These are phyloP conservation scores for Linnemannia schmuckeri DNA, from an alignment of 192 early-diverging fungal genomes.

Conservation along the genomic window DNA sequence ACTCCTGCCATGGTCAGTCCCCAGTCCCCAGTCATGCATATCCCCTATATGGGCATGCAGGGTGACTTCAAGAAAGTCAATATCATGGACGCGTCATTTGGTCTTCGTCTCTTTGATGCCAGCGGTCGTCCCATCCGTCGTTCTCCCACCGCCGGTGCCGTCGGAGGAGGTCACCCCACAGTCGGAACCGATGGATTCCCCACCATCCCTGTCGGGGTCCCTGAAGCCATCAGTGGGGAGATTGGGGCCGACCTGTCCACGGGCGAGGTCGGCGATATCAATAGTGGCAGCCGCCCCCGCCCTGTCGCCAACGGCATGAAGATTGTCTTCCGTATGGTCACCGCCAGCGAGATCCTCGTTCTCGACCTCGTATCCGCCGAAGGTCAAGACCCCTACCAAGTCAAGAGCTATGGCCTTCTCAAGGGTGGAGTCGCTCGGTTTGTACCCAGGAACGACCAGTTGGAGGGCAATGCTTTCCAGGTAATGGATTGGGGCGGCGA, in stretches of 20 bases:
- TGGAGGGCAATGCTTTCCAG: constrained; percentile 52
- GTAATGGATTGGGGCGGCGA: constrained; percentile 46
- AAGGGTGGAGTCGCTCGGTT: constrained; percentile 39
- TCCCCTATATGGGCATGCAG: constrained; percentile 57
- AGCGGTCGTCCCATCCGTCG: constrained; percentile 14
- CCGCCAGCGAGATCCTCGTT: constrained; percentile 34
- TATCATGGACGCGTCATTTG: constrained; percentile 32
- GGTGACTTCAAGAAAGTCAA: constrained; percentile 40
- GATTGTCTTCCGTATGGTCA: constrained; percentile 49
- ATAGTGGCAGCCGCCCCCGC: not conserved
- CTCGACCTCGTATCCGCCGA: constrained; percentile 39
- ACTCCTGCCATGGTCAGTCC: constrained; percentile 15
- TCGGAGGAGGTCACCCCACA: not conserved
- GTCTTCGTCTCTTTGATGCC: constrained; percentile 43
- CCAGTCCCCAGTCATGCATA: constrained; percentile 36
- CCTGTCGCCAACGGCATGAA: constrained; percentile 7
- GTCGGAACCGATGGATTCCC: not conserved
- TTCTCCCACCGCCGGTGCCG: not conserved
- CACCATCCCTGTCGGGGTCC: not conserved
- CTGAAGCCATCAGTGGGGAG: not conserved
- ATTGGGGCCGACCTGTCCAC: not conserved
- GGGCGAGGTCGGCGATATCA: not conserved
- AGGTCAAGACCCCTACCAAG: constrained; percentile 39
- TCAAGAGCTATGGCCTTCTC: constrained; percentile 44
- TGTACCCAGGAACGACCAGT: constrained; percentile 36